phyloP scores from a whole-genome alignment of 495 filamentous ascomycete genomes.

The Tuber umbilicatum region DNA sequence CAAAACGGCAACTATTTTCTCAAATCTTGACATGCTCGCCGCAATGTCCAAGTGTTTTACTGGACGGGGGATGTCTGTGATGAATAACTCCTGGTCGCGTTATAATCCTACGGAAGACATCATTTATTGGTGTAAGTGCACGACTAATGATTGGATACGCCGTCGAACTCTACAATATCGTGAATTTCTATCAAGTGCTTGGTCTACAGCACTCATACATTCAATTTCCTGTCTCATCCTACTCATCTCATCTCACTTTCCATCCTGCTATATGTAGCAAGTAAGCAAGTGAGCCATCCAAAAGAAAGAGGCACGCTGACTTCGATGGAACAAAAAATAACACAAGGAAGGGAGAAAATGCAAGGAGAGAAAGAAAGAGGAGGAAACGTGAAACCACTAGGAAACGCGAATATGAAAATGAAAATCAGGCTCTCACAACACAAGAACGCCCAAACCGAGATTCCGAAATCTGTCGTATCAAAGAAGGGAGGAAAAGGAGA shows the following conservation, averaged over 20 bases:
- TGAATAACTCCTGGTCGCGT: not conserved
- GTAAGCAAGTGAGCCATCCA: not conserved
- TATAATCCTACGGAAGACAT: not conserved
- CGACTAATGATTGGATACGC: too few relatives aligned
- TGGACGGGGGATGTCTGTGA: not conserved
- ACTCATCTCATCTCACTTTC: not conserved
- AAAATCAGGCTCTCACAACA: not conserved
- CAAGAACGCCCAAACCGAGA: conserved; percentile 3
- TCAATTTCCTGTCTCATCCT: not conserved
- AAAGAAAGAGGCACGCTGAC: not conserved
- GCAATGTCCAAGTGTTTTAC: too few relatives aligned
- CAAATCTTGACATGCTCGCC: too few relatives aligned
- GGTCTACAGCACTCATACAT: not conserved
- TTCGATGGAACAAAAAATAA: not conserved
- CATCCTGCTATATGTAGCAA: not conserved
- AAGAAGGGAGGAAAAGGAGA: not conserved
- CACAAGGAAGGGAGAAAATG: not conserved
- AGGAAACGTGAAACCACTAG: not conserved
- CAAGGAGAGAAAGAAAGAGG: not conserved
- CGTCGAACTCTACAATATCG: not conserved
- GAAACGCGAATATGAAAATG: not conserved
- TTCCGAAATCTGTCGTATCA: not conserved
- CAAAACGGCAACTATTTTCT: not conserved
- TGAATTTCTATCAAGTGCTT: not conserved
- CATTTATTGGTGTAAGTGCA: not conserved